phyloP scores from a whole-genome alignment of 1,139 yeast genomes.

The Yamadazyma conglobata region DNA sequence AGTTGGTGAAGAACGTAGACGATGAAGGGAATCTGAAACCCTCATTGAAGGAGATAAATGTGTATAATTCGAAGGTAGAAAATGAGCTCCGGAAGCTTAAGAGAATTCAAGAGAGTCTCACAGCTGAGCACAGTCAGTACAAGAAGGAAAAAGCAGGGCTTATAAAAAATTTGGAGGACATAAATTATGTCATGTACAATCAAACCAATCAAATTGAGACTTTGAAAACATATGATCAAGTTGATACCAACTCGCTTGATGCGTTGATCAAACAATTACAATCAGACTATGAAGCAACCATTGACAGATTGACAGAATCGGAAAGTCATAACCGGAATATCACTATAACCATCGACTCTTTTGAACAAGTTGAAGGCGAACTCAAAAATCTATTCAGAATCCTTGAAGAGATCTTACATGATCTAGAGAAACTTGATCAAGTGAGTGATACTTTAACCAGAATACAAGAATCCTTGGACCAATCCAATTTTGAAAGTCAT shows the following conservation, averaged over 20 bases:
- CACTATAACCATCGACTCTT: conserved; percentile 55
- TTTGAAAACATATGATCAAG: conserved; percentile 56
- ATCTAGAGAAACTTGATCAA: conserved; percentile 45
- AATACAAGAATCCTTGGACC: conserved; percentile 47
- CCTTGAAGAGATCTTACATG: conserved; percentile 57
- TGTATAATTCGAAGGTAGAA: conserved; percentile 59
- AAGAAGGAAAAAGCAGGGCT: conserved; percentile 59
- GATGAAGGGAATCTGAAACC: conserved; percentile 20
- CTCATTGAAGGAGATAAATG: conserved; percentile 46
- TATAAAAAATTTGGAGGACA: conserved; percentile 54
- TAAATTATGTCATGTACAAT: conserved; percentile 51
- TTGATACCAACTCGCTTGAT: conserved; percentile 57
- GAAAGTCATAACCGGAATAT: conserved; percentile 52
- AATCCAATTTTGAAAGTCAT: conserved; percentile 39
- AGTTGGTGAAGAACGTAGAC: conserved; percentile 18
- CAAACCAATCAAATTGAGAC: conserved; percentile 57
- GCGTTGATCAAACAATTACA: conserved; percentile 56
- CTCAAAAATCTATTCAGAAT: conserved; percentile 48
- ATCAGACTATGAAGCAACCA: conserved; percentile 42
- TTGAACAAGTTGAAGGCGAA: conserved; percentile 55
- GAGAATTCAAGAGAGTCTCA: conserved; percentile 58
- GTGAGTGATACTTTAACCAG: conserved; percentile 37
- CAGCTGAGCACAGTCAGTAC: conserved; percentile 65
- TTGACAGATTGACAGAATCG: conserved; percentile 34
- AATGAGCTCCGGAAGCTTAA: conserved; percentile 61